Evolutionary conservation across 257 asterid genomes (phyloP), one percentile per base, ranked within the genome.

Genomic region (Solanum tarijense): DNA sequence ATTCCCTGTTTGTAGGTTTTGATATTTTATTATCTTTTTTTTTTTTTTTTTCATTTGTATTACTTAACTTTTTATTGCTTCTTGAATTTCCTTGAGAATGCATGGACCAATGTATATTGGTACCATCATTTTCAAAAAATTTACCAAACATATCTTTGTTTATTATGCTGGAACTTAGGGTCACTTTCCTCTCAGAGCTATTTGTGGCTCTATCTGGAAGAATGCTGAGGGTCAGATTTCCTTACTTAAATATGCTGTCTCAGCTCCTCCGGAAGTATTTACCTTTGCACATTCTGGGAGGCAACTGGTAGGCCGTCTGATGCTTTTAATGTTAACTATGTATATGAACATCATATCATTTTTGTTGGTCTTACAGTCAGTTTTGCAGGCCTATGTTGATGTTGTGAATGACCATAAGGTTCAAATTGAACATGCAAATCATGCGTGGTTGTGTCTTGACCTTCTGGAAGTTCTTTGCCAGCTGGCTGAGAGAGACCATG

Each of bases 201-300:
- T 96, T 83, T 96, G 99, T 91, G 98, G 99, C 87, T 97, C 90
- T 87, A 88, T 94, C 62, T 95, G 99, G 99, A 93, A 93, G 89
- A 97, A 97, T 93, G 92, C 90, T 12, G 99, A 96, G 93, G 98
- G 99, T 68, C 99, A 96, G 91, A 92, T 97, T 36, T 97, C 99
- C 43, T 96, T 97, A 89, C 92, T 97, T 36, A 92, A 94, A 89
- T 87, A 93, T 88, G 98, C 98, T 84, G 96, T 95, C 88, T 89
- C 94, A 7, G 91, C 86, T 35, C 96, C 96, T 5, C 96, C 98
- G 84, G 99, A 94, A 89, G 88, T 96, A 36, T 96, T 97, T 91
- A 92, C 99, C 29, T 97, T 95, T 89, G 94, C 95, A 60, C 98
- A 95, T 91, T 93, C 99, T 20, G 91, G 89, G 89, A 93, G 96